Base-by-base conservation (phyloP, 495 filamentous ascomycete genomes). In the Amniculicola lignicola region DNA sequence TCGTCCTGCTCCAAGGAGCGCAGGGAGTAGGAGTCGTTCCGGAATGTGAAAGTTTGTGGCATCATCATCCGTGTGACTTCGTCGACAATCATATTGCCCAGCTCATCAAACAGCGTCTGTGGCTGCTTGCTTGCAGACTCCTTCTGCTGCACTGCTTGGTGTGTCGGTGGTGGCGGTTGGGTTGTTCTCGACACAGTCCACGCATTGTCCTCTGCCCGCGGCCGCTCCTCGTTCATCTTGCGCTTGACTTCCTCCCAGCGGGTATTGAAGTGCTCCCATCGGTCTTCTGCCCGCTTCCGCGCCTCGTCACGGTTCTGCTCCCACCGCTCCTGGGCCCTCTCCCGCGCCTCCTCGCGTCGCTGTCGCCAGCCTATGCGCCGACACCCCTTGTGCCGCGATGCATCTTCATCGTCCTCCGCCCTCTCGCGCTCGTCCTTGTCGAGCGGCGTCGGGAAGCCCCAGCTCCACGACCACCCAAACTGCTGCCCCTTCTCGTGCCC, bases 401-500 rank as follows among this genome's bases (percentile, higher is more conserved):
- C 11, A 19, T 40, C 16, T 10, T 9, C 16, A 9, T 10, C 19
- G 37, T 40, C 37, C n/a, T 33, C 29, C n/a, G n/a, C 29, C 29
- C n/a, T 33, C n/a, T 7, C 7, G 7, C 29, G 33, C 1, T 37
- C 49, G 4, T 50, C 38, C 4, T 42, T 27, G 23, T 54, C 40
- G 15, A 48, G 49, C 11, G 53, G 40, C 18, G 18, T 21, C 1
- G 54, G 54, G 33, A 52, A 57, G 16, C 47, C 40, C 59, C 59
- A 62, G 53, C 40, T 36, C 59, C 59, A 62, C 16, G 52, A 52
- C 47, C 53, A 57, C 6, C 16, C 53, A 53, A 53, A 62, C 31
- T 49, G 22, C 59, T 57, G 37, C 5, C 58, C 58, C 45, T 61
- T 61, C 27, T 38, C 40, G 22, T 45, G 41, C 1, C 10, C 58